Evolutionary conservation across 2,329 filamentous ascomycete genomes (phyloP), one percentile per base, ranked within the genome.

Genomic region (Emergomyces orientalis): DNA sequence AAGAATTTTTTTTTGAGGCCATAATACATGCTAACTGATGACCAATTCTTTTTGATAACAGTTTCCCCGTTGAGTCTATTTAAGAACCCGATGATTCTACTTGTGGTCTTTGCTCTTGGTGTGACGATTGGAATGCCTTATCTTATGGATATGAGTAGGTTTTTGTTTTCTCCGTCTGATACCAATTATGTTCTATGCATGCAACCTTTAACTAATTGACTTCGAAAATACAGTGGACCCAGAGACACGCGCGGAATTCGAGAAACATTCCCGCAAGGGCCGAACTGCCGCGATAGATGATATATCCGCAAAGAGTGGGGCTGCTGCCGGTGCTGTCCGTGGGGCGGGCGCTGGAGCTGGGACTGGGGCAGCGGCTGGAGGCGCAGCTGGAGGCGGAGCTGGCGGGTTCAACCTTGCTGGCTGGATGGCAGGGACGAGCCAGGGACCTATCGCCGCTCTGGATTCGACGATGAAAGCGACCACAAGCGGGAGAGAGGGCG

Each of bases 81-180:
- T 70, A 94, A 94, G 80, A 96, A 90, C 73, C 94, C 94, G 3
- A 97, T 97, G 91, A 97, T 97, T 67, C 82, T 99, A 65, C 88
- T 99, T 80, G 91, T 88, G 4, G 77, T 96, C 41, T 86, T 94
- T 47, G 91, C 88, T 65, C 85, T 97, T 80, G 87, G 79, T 5
- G 80, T 97, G 67, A 91, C 96, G 66, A 83, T 97, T 70, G 92
- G 92, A 68, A 90, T 97, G 89, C 94, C 94, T 17, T 94, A 97
- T 76, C 76, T 99, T 62, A 86, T 97, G 79, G 92, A 97, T 60
- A 97, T 94, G 74, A 96, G 92, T 97, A 85, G 66, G 90, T 84
- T 45, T 27, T 34, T 61, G 55, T 11, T 9, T 47, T 45, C 37
- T 49, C 17, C 45, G 56, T 30, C 27, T 57, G 39, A 54, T 51